Base-by-base conservation (phyloP, 2,329 filamentous ascomycete genomes). In the Penicillium sp. region DNA sequence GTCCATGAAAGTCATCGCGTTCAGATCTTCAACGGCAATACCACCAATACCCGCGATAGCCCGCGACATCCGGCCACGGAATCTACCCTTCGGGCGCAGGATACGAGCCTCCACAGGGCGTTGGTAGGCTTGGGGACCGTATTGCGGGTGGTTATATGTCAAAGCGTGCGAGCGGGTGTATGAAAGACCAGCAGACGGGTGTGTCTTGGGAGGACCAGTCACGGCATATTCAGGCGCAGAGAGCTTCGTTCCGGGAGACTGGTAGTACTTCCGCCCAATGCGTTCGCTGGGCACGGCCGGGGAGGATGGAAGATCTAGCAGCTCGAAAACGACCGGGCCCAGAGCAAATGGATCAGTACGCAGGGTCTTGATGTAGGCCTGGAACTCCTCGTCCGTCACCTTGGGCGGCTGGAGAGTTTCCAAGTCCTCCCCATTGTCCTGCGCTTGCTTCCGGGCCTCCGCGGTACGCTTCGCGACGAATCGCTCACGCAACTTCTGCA, bases 121-220 rank as follows among this genome's bases (percentile, higher is more conserved):
- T 25, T 77, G 77, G 31, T 76, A 68, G 2, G 74, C 73, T 67
- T 87, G 86, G 10, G 87, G 87, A 4, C 87, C 87, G 65, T 83
- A 83, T 34, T 82, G 70, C 2, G 86, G 84, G 69, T 88, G 85
- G 68, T 88, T 89, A 65, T 81, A 76, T 47, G 86, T 74, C 67
- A 83, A 77, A 22, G 83, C 77, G 56, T 81, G 78, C 12, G 83
- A 84, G 51, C 84, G 82, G 3, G 84, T 75, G 70, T 90, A 89
- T 14, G 84, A 83, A 5, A 90, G 77, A 63, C 87, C 87, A 4
- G 84, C 87, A 4, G 84, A 87, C 2, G 87, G 87, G 72, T 90
- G 87, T 7, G 87, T 89, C 59, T 82, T 82, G 1, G 85, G 84
- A 20, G 84, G 84, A 2, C 82, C 83, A 31, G 71, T 71, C 35